A percentile compares a stretch with the other conserved stretches of the same genome.
Conservation (phyloP, 306 rosid species). For the Rosa persica region DNA sequence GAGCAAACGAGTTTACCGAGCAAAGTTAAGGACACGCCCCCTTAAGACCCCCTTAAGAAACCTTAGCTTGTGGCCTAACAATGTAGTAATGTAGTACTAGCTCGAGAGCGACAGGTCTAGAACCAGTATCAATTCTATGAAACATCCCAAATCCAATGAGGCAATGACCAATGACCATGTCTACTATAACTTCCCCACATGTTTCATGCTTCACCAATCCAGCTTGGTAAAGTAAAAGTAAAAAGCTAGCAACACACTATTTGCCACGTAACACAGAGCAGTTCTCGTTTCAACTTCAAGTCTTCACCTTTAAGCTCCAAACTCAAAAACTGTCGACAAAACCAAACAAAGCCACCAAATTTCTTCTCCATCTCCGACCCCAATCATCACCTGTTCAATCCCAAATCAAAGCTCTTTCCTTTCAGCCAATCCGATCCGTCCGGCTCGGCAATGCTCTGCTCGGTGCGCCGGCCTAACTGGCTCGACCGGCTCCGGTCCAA, state of each 20-base stretch:
- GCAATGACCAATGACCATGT: too few relatives aligned
- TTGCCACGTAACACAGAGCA: background rate
- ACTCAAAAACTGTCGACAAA: background rate
- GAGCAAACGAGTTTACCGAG: too few relatives aligned
- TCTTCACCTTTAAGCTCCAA: background rate
- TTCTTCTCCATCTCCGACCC: conserved; percentile 3
- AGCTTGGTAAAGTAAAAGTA: background rate
- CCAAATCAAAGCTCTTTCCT: background rate
- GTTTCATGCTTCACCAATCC: background rate
- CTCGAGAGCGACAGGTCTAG: too few relatives aligned
- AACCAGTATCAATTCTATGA: too few relatives aligned
- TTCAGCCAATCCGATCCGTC: background rate
- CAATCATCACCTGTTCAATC: conserved; percentile 7
- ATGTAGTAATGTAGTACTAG: too few relatives aligned
- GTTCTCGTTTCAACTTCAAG: background rate
- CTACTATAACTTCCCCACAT: too few relatives aligned
- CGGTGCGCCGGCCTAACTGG: conserved; percentile 66
- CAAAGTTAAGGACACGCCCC: too few relatives aligned
- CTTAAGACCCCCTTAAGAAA: too few relatives aligned
- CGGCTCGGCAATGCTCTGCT: conserved; percentile 60
- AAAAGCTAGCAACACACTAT: background rate
- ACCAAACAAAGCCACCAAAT: background rate
- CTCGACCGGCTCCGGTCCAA: conserved; percentile 87
- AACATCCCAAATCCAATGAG: too few relatives aligned
- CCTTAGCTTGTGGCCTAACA: too few relatives aligned